Evolutionary conservation across 768 basidiomycete species (phyloP), one percentile per base, ranked within the genome.

Genomic region (Tulasnella sp.): DNA sequence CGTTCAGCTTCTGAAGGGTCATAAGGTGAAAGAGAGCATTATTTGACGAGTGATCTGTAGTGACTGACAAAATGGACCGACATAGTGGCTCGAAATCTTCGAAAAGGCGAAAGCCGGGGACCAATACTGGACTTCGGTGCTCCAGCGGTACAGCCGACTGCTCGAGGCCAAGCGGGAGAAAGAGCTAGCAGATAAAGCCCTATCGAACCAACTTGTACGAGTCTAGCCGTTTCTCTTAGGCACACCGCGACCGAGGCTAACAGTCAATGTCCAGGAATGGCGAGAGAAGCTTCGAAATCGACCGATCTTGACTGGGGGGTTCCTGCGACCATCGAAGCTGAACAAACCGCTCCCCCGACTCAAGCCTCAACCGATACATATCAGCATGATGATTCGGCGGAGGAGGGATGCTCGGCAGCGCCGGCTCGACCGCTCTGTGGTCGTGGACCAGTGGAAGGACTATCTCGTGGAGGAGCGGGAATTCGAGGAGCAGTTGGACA

Each of bases 301-400:
- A 3, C 88, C 90, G 14, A 88, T 89, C 39, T 79, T 93, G 73
- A 93, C 91, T 7, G 90, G 92, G 5, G 84, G 83, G 1, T 86
- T 86, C 78, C 77, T 93, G n/a, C 87, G 86, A 12, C 85, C 92
- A 0, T 83, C 89, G 0, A 67, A 86, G 8, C 86, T 80, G 79
- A 87, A 93, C 77, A 83, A 80, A 0, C 91, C 93, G 1, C 84
- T 97, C 16, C 93, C 93, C 0, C 87, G 91, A 0, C 81, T 97
- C 75, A 87, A 84, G 44, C 92, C 91, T 0, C 93, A 96, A 74
- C 95, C 95, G 0, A 76, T 80, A 5, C 82, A 84, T n/a, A 85
- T 94, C 62, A 83, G 86, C 1, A 84, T 86, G 78, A 92, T 94
- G 82, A 91, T 95, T 39, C 78, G 80, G 47, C 79, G 81, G 17